Base-by-base conservation (phyloP, 176 grass and related monocot species). In the Carex kokanica region DNA sequence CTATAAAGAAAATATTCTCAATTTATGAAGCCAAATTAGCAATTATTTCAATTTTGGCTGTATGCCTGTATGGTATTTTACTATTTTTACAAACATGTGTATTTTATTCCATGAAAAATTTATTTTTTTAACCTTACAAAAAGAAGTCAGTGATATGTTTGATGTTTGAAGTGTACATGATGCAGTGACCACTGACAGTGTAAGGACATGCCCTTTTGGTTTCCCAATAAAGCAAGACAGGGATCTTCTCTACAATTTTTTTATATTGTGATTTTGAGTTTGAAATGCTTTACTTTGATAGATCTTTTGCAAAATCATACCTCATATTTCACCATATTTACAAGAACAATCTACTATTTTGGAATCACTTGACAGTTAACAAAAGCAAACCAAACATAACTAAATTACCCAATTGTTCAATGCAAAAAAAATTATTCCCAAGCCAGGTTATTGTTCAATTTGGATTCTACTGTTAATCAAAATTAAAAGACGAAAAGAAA, bases 141-240 rank as follows among this genome's bases (percentile, higher is more conserved):
- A 18, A 36, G 32, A 23, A 23, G 7, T 67, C 64, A 40, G 31
- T 18, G 32, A 16, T 38, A 7, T 69, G 65, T 69, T 69, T 69
- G 65, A 40, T 69, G 66, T 69, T 69, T 69, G 10, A 38, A 40
- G 66, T 69, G 6, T 27, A 27, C 27, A 27, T 27, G 27, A 27
- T 27, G 27, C 36, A 45, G 67, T 71, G 67, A 71, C 16, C 32
- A 71, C 67, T 71, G 67, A 71, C 67, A 71, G 36, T 43, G 67
- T 21, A 71, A 43, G 12, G 67, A 71, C 67, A 43, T 21, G 67
- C 20, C 67, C 36, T 73, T 49, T 49, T 47, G 47, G 68, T 49
- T 73, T 49, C 40, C 40, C 53, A 38, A 81, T 69, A 69, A 69
- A 69, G 34, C 66, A 20, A n/a, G 66, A 16, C 66, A 41, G 34